Conservation (phyloP, 1,284 basidiomycete species). For the Ceratobasidium sp. region DNA sequence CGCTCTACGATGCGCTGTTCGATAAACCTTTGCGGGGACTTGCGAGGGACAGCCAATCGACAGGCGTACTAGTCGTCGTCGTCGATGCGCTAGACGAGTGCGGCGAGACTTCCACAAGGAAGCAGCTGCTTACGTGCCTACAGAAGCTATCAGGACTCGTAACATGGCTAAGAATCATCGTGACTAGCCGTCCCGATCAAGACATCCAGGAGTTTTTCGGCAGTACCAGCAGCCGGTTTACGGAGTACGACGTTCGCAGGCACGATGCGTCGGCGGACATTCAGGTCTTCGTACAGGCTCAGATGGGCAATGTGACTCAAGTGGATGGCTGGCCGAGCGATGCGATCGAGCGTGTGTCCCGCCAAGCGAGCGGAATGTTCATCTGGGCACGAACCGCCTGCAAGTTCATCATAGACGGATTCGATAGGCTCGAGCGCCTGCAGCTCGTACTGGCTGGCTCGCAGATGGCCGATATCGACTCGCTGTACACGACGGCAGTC, state of each 20-base stretch:
- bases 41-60: no score
- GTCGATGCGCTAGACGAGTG: constrained; percentile 45
- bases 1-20: background rate
- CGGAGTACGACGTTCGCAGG: background rate
- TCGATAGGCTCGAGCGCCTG: no score
- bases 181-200: constrained; percentile 39
- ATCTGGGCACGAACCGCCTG: no score
- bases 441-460: no score
- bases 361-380: no score
- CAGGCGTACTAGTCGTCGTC: constrained; percentile 38
- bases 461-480: no score
- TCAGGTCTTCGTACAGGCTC: background rate
- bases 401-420: no score
- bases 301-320: background rate
- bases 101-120: background rate
- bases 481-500: no score
- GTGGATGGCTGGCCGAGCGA: background rate
- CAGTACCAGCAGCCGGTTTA: no score
- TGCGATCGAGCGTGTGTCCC: no score
- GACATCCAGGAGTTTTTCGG: constrained; percentile 1
- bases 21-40: background rate
- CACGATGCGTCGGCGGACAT: background rate
- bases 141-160: background rate
- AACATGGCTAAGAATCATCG: constrained; percentile 19
- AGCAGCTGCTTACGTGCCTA: background rate